Evolutionary conservation across 2,329 filamentous ascomycete genomes (phyloP).

Genomic region (Knufia petricola): DNA sequence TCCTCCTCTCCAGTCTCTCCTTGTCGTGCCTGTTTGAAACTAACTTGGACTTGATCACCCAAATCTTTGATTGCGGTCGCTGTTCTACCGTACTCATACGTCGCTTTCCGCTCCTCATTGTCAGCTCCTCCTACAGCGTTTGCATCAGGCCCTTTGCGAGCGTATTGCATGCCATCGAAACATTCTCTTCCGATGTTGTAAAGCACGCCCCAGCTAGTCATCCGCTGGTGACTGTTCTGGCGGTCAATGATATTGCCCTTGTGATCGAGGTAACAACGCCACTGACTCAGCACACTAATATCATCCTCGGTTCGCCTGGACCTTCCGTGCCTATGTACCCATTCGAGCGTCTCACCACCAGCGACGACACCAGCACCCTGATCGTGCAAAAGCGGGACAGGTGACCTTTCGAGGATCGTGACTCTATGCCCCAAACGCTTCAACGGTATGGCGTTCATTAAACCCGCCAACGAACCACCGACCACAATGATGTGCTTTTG

Average conservation of each 20-base stretch:
- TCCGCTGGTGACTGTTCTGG: constrained; percentile 30
- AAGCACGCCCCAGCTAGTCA: constrained; percentile 42
- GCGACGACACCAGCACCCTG: constrained; percentile 43
- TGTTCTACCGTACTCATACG: constrained; percentile 12
- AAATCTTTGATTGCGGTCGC: constrained; percentile 10
- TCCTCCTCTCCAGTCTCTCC: constrained; percentile 13
- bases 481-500: constrained; percentile 22
- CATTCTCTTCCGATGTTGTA: constrained; percentile 39
- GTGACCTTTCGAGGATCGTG: constrained; percentile 38
- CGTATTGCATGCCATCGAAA: constrained; percentile 30
- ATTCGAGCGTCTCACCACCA: constrained; percentile 34
- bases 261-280: constrained; percentile 12
- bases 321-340: constrained; percentile 35
- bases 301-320: constrained; percentile 24
- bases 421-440: constrained; percentile 35
- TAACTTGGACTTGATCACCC: constrained; percentile 13
- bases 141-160: not conserved
- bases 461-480: constrained; percentile 36
- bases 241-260: constrained; percentile 12
- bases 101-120: constrained; percentile 7
- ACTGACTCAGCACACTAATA: not conserved
- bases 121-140: not conserved
- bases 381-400: constrained; percentile 36
- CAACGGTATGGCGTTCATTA: constrained; percentile 26
- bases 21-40: constrained; percentile 8